phyloP scores from a whole-genome alignment of 495 filamentous ascomycete genomes.

The Cryomyces antarcticus region DNA sequence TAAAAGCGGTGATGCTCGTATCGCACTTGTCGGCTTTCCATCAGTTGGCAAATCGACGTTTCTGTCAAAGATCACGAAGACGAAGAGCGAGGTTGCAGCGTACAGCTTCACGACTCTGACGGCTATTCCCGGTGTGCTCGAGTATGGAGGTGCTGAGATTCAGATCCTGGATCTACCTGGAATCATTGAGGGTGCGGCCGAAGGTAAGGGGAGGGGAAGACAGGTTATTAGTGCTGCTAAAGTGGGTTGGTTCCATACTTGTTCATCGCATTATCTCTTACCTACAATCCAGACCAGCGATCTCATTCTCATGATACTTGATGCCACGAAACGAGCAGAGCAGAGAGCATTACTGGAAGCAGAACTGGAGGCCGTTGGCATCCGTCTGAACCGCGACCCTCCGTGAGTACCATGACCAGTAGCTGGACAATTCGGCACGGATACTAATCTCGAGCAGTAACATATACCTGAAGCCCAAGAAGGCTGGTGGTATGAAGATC shows the following conservation, averaged over 20 bases:
- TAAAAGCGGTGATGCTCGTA: slow-evolving; percentile 92
- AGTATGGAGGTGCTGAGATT: slow-evolving; percentile 96
- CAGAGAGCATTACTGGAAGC: slow-evolving; percentile 77
- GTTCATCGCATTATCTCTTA: not conserved
- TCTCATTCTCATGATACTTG: slow-evolving; percentile 87
- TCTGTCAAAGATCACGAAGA: slow-evolving; percentile 96
- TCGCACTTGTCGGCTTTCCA: slow-evolving; percentile 92
- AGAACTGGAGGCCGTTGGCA: slow-evolving; percentile 91
- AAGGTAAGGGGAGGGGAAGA: slow-evolving; percentile 88
- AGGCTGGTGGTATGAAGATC: slow-evolving; percentile 96
- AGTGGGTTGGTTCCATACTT: slow-evolving; percentile 13
- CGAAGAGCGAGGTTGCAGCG: slow-evolving; percentile 84
- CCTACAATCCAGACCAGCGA: slow-evolving; percentile 55
- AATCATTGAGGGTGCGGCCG: slow-evolving; percentile 93
- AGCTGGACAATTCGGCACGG: not conserved
- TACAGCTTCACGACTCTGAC: slow-evolving; percentile 98
- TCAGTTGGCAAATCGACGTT: slow-evolving; percentile 99
- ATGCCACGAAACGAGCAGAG: slow-evolving; percentile 92
- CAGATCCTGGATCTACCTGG: slow-evolving; percentile 95
- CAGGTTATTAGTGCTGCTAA: slow-evolving; percentile 98
- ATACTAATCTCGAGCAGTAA: slow-evolving; percentile 33
- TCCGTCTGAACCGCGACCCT: slow-evolving; percentile 77
- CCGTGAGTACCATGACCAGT: slow-evolving; percentile 36
- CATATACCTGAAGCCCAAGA: slow-evolving; percentile 96
- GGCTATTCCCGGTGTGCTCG: slow-evolving; percentile 90